Percentiles rank a stretch among this genome's conserved stretches.
Evolutionary conservation across 257 asterid genomes (phyloP).

Genomic region (Plantago major): DNA sequence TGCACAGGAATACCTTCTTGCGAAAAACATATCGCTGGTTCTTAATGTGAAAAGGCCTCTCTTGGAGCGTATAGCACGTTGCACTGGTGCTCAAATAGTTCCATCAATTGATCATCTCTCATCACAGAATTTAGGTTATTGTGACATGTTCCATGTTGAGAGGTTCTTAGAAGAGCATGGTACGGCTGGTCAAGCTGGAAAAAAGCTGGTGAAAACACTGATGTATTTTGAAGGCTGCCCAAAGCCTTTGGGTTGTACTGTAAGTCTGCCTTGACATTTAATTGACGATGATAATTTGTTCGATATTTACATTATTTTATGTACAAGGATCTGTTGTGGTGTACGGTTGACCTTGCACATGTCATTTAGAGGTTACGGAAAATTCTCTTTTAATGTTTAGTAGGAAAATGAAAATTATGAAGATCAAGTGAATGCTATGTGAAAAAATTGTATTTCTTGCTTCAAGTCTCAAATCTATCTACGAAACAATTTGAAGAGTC

Average conservation of each 20-base stretch:
- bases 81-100: slow-evolving; percentile 86
- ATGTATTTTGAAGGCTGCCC: slow-evolving; percentile 99
- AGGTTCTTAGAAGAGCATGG: slow-evolving; percentile 72
- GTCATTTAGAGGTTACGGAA: slow-evolving; percentile 9
- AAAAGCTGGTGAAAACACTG: slow-evolving; percentile 71
- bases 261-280: slow-evolving; percentile 28
- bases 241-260: slow-evolving; percentile 93
- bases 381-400: slow-evolving; percentile 2
- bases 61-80: slow-evolving; percentile 90
- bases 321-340: slow-evolving; percentile 7
- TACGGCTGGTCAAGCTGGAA: slow-evolving; percentile 67
- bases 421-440: slow-evolving; percentile 5
- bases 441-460: neutral
- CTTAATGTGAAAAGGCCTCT: slow-evolving; percentile 81
- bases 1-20: slow-evolving; percentile 97
- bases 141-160: slow-evolving; percentile 79
- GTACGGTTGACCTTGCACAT: neutral
- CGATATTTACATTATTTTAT: slow-evolving; percentile 1
- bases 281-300: too few species aligned
- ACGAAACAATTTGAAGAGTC: neutral
- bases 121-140: slow-evolving; percentile 69
- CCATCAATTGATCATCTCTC: slow-evolving; percentile 87
- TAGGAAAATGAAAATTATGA: slow-evolving; percentile 10
- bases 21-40: slow-evolving; percentile 85
- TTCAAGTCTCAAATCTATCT: too few species aligned